phyloP scores from a whole-genome alignment of 352 stramenopile genomes.

The Aphanomyces euteiches region DNA sequence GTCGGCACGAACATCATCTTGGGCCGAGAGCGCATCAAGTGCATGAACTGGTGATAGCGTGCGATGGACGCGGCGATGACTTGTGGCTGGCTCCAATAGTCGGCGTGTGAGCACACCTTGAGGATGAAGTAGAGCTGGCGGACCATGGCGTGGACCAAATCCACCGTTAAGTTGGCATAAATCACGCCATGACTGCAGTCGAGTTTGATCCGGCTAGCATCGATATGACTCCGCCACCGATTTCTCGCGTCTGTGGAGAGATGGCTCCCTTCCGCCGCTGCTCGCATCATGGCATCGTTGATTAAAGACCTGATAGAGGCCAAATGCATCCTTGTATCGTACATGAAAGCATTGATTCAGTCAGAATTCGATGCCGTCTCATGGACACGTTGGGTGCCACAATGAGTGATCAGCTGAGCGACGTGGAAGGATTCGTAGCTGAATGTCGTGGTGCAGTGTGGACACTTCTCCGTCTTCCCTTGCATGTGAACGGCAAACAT shows the following conservation, averaged over 20 bases:
- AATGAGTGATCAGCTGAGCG: neutral
- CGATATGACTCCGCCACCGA: neutral
- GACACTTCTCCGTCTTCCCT: neutral
- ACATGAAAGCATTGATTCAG: neutral
- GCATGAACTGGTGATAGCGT: slow-evolving; percentile 29
- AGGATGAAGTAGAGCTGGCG: slow-evolving; percentile 27
- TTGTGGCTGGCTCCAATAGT: slow-evolving; percentile 23
- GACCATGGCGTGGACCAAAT: slow-evolving; percentile 27
- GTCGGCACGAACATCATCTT: slow-evolving; percentile 17
- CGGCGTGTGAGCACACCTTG: slow-evolving; percentile 26
- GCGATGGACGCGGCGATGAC: slow-evolving; percentile 10
- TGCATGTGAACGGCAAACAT: slow-evolving; percentile 26
- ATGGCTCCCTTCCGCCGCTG: too few species aligned
- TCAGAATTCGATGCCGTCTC: too few species aligned
- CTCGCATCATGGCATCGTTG: neutral
- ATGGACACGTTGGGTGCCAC: neutral
- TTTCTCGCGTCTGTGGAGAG: neutral
- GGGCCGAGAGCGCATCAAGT: neutral
- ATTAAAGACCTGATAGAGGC: neutral
- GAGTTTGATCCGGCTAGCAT: neutral
- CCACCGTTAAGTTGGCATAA: slow-evolving; percentile 5
- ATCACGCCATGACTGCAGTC: neutral
- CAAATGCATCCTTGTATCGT: neutral
- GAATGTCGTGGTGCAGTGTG: neutral
- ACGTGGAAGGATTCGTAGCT: slow-evolving; percentile 4